Conservation (phyloP, 2,329 filamentous ascomycete species). For the Xylaria sp. region DNA sequence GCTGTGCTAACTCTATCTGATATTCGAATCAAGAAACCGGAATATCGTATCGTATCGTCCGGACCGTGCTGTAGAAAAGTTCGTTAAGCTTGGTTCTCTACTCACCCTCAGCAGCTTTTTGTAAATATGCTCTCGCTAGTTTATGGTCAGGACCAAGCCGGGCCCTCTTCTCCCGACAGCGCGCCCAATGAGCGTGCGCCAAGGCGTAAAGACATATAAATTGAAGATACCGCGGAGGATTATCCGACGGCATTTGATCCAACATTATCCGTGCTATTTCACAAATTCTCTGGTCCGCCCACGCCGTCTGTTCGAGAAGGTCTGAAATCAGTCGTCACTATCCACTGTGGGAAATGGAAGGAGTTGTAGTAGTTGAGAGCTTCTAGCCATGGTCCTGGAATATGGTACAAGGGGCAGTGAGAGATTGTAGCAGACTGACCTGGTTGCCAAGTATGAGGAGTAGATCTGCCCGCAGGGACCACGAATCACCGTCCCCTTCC, state of each 20-base stretch:
- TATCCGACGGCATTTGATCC: constrained; percentile 36
- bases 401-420: neutral
- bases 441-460: constrained; percentile 45
- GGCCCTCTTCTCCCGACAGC: constrained; percentile 33
- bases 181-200: constrained; percentile 39
- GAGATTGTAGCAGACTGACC: neutral
- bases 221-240: constrained; percentile 41
- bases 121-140: constrained; percentile 42
- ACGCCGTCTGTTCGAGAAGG: constrained; percentile 28
- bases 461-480: constrained; percentile 44
- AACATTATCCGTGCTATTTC: constrained; percentile 42
- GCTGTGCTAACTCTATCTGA: neutral
- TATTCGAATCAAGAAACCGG: neutral
- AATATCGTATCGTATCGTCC: neutral
- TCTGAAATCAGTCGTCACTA: neutral
- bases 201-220: constrained; percentile 45
- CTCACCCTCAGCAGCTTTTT: constrained; percentile 41
- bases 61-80: neutral
- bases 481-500: constrained; percentile 38
- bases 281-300: constrained; percentile 43
- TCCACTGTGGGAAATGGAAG: too few relatives aligned
- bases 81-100: neutral
- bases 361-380: neutral
- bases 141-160: constrained; percentile 39
- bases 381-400: neutral